Conservation (phyloP, 768 basidiomycete genomes). For the Lactarius tabidus region DNA sequence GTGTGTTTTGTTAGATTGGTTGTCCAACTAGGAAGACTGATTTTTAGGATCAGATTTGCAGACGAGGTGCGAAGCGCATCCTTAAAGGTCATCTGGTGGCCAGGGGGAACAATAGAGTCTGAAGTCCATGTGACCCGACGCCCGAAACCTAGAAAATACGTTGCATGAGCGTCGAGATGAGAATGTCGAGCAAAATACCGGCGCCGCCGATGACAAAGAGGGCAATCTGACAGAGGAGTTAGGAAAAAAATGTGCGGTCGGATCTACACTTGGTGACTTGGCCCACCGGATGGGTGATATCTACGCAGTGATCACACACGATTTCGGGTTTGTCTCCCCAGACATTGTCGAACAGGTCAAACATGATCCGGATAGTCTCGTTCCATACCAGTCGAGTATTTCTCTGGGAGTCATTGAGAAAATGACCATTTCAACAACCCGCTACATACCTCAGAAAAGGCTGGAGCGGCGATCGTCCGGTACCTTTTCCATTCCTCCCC, state of each 20-base stretch:
- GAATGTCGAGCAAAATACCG: conserved; percentile 25
- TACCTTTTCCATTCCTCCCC: conserved; percentile 64
- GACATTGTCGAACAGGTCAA: conserved; percentile 37
- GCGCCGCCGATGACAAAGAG: conserved; percentile 54
- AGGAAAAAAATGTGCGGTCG: too few relatives aligned
- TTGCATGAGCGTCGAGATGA: background rate
- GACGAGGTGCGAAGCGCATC: conserved; percentile 45
- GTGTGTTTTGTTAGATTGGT: conserved; percentile 36
- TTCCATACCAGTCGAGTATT: conserved; percentile 41
- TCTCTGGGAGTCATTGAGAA: conserved; percentile 22
- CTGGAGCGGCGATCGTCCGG: conserved; percentile 57
- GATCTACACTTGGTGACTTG: conserved; percentile 9
- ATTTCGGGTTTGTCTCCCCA: conserved; percentile 45
- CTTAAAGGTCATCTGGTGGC: conserved; percentile 48
- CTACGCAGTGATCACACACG: conserved; percentile 43
- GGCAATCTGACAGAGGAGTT: conserved; percentile 41
- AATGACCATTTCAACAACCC: background rate
- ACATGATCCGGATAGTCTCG: conserved; percentile 33
- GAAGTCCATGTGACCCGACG: conserved; percentile 47
- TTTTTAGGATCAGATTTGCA: conserved; percentile 35
- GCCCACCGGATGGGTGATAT: conserved; percentile 52
- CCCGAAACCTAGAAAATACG: conserved; percentile 41
- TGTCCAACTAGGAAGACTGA: conserved; percentile 40
- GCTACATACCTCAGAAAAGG: conserved; percentile 53
- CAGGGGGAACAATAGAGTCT: conserved; percentile 37